A percentile compares a stretch with the other conserved stretches of the same genome.
These are phyloP conservation scores for Inga leiocalycina DNA, from an alignment of 306 rosid species.

Conservation along the genomic window DNA sequence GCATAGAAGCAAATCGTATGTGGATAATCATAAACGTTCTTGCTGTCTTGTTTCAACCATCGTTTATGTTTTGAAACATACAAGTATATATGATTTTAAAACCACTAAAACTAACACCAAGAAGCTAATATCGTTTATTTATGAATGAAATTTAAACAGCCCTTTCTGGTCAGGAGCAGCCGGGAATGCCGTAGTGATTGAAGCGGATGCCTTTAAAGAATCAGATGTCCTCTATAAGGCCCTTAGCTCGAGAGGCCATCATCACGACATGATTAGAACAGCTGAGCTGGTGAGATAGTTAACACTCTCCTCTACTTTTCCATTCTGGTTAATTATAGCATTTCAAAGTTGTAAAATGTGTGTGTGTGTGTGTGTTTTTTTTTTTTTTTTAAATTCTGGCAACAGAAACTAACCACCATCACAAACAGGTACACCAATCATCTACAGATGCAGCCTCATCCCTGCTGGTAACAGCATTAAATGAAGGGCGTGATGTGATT, in stretches of 20 bases:
- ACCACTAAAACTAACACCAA: conserved; percentile 16
- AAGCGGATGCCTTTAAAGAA: conserved; percentile 97
- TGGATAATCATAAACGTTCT: neutral
- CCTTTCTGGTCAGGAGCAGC: conserved; percentile 94
- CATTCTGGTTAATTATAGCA: neutral
- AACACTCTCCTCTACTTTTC: conserved; percentile 24
- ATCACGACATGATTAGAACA: conserved; percentile 86
- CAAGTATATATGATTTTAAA: conserved; percentile 18
- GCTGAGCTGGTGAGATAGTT: conserved; percentile 74
- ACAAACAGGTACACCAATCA: conserved; percentile 87
- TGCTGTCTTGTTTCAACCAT: conserved; percentile 30
- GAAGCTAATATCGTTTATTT: conserved; percentile 35
- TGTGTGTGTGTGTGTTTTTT: too few relatives aligned
- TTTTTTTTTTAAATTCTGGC: neutral
- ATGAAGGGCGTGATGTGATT: conserved; percentile 90
- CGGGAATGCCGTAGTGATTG: conserved; percentile 79
- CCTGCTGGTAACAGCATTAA: conserved; percentile 83
- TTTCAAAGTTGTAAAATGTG: conserved; percentile 1
- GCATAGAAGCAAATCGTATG: neutral
- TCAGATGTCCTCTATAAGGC: conserved; percentile 91
- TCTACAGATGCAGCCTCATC: conserved; percentile 98
- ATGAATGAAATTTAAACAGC: conserved; percentile 57
- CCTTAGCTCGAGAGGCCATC: conserved; percentile 86
- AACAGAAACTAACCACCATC: conserved; percentile 21
- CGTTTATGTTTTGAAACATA: conserved; percentile 1